Evolutionary conservation across 2,329 filamentous ascomycete species (phyloP).

Genomic region (Diplodia mutila): DNA sequence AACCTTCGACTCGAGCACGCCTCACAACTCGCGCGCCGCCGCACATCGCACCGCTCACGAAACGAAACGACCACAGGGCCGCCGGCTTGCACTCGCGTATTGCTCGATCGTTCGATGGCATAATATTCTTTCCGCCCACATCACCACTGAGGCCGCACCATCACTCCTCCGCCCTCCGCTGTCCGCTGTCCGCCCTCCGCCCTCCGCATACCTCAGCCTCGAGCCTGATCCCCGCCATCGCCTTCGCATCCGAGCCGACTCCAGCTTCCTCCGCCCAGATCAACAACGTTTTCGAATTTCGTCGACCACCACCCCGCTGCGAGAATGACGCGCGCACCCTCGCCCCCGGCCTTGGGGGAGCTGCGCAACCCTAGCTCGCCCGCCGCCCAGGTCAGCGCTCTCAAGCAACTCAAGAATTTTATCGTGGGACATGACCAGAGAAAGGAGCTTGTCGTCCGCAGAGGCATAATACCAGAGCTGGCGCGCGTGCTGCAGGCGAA

Average conservation of each 20-base stretch:
- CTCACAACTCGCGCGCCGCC: slow-evolving; percentile 1
- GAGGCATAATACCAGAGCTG: slow-evolving; percentile 69
- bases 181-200: slow-evolving; percentile 15
- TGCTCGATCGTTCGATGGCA: slow-evolving; percentile 24
- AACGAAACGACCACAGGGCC: slow-evolving; percentile 3
- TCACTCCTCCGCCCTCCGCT: slow-evolving; percentile 3
- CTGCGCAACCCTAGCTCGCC: slow-evolving; percentile 42
- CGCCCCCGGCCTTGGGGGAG: slow-evolving; percentile 43
- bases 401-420: slow-evolving; percentile 83
- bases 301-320: not conserved
- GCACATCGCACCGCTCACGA: not conserved
- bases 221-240: slow-evolving; percentile 2
- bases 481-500: slow-evolving; percentile 55
- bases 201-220: slow-evolving; percentile 15
- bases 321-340: slow-evolving; percentile 41
- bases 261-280: not conserved
- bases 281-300: not conserved
- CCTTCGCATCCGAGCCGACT: not conserved
- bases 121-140: slow-evolving; percentile 15
- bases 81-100: slow-evolving; percentile 1
- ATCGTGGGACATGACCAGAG: slow-evolving; percentile 84
- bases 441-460: slow-evolving; percentile 77
- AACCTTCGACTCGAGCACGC: slow-evolving; percentile 1
- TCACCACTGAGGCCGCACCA: slow-evolving; percentile 5
- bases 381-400: slow-evolving; percentile 55